Evolutionary conservation across 2,329 filamentous ascomycete species (phyloP).

Genomic region (Talaromyces sp.): DNA sequence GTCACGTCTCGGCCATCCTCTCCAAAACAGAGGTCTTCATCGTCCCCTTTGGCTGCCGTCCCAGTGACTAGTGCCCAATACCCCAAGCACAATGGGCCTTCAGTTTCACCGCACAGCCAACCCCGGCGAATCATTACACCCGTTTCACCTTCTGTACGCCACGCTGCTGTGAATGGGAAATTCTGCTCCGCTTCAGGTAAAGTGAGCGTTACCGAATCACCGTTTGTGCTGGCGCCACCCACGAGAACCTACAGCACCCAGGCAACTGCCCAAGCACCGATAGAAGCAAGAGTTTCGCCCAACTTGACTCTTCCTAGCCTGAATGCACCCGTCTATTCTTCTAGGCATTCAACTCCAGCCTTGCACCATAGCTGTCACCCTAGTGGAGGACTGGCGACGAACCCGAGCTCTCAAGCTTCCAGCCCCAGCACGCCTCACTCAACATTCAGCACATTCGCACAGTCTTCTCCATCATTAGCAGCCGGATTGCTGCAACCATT

Average conservation of each 20-base stretch:
- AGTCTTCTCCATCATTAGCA: slow-evolving; percentile 24
- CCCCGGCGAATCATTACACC: slow-evolving; percentile 29
- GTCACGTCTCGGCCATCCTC: slow-evolving; percentile 14
- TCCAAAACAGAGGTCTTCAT: slow-evolving; percentile 22
- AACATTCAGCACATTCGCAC: slow-evolving; percentile 25
- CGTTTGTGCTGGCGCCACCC: slow-evolving; percentile 29
- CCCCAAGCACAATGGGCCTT: slow-evolving; percentile 18
- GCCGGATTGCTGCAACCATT: slow-evolving; percentile 16
- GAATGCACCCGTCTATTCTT: slow-evolving; percentile 8
- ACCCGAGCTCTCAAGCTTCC: slow-evolving; percentile 29
- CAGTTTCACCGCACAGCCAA: slow-evolving; percentile 27
- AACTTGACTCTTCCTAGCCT: slow-evolving; percentile 14
- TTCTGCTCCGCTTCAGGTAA: slow-evolving; percentile 23
- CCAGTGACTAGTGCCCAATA: slow-evolving; percentile 11
- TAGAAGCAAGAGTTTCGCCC: slow-evolving; percentile 16
- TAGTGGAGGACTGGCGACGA: slow-evolving; percentile 26
- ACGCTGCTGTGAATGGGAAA: slow-evolving; percentile 23
- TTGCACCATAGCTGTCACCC: slow-evolving; percentile 27
- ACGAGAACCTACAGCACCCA: slow-evolving; percentile 22
- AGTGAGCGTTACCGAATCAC: slow-evolving; percentile 29
- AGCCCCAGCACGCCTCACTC: slow-evolving; percentile 32
- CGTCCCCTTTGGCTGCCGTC: slow-evolving; percentile 19
- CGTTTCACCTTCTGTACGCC: slow-evolving; percentile 32
- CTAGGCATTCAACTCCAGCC: slow-evolving; percentile 28
- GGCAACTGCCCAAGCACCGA: slow-evolving; percentile 21